Percentiles rank a stretch among this genome's conserved stretches.
phyloP scores from a whole-genome alignment of 2,329 filamentous ascomycete species.

The Cadophora luteo-olivacea region DNA sequence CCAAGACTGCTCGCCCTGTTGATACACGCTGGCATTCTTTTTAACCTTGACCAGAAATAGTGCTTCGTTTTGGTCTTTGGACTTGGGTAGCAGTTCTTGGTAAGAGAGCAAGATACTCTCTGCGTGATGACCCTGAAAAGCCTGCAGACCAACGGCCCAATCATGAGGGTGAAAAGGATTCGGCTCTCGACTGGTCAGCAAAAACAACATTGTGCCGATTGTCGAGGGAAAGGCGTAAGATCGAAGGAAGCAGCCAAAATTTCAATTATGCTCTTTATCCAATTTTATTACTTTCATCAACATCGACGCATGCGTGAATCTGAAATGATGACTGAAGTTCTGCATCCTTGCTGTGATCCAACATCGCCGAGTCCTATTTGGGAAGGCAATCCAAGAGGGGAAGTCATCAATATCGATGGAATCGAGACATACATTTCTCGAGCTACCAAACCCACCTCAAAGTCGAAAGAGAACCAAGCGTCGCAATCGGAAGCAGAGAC shows the following conservation, averaged over 20 bases:
- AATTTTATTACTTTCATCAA: background rate
- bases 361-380: conserved; percentile 25
- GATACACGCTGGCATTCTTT: too few species aligned
- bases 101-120: too few species aligned
- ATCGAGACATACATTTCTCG: conserved; percentile 25
- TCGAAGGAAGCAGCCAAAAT: background rate
- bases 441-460: background rate
- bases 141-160: background rate
- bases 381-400: conserved; percentile 22
- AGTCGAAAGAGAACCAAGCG: background rate
- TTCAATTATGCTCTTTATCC: background rate
- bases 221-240: conserved; percentile 19
- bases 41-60: too few species aligned
- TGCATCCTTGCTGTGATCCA: conserved; percentile 28
- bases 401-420: conserved; percentile 21
- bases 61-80: too few species aligned
- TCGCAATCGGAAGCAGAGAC: background rate
- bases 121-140: background rate
- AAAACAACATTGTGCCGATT: conserved; percentile 9
- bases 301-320: background rate
- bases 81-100: too few species aligned
- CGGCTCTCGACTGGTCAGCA: conserved; percentile 7
- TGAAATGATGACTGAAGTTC: conserved; percentile 6
- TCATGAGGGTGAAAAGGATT: background rate
- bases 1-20: too few species aligned